Conservation (phyloP, 306 rosid genomes). For the Pyrus bretschneideri region DNA sequence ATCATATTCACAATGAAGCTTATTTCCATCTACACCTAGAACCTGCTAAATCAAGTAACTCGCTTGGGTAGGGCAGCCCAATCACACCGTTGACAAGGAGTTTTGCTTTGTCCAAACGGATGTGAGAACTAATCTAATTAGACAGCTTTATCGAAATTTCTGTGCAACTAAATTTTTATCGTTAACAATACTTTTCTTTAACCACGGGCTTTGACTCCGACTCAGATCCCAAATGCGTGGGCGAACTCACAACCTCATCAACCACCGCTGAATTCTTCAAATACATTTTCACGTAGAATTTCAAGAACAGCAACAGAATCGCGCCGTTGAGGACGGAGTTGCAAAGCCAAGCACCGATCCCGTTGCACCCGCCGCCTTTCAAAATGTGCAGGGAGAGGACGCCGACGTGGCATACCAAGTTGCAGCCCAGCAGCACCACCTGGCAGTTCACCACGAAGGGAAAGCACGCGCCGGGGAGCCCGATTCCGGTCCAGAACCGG, state of each 20-base stretch:
- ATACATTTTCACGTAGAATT: constrained; percentile 25
- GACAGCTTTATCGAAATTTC: not conserved
- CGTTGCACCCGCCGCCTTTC: constrained; percentile 84
- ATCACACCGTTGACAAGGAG: accelerated
- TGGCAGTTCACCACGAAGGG: constrained; percentile 34
- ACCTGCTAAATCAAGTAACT: not conserved
- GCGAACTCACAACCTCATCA: not conserved
- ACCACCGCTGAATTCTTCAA: constrained; percentile 8
- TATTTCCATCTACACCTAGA: not conserved
- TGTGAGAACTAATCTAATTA: no score
- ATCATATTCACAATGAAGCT: not conserved
- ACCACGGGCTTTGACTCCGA: not conserved
- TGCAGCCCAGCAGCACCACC: constrained; percentile 32
- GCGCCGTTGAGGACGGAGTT: constrained; percentile 46
- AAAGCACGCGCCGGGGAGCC: constrained; percentile 35
- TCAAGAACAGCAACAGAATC: constrained; percentile 46
- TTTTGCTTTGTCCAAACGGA: not conserved
- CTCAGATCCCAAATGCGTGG: not conserved
- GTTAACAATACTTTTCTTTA: not conserved
- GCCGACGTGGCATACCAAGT: constrained; percentile 51
- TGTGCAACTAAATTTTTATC: not conserved
- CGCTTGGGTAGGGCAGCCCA: not conserved
- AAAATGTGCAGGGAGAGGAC: constrained; percentile 48
- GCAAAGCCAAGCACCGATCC: constrained; percentile 70
- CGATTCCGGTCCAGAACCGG: constrained; percentile 50